Conservation (phyloP, 495 filamentous ascomycete species). For the Pyrenula aspistea region DNA sequence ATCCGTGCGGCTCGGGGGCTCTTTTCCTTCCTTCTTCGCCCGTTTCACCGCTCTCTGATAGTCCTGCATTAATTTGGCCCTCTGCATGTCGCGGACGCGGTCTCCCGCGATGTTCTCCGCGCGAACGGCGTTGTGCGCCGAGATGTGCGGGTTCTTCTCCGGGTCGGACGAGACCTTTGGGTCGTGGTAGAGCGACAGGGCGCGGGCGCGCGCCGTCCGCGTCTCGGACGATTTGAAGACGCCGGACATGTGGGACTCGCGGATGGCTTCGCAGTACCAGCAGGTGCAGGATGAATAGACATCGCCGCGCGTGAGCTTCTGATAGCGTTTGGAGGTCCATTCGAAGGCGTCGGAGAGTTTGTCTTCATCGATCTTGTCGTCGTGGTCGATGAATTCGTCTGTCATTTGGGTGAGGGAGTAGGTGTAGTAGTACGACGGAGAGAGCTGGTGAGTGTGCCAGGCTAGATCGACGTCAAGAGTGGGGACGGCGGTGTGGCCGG, state of each 20-base stretch:
- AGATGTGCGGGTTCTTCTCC: slow-evolving; percentile 58
- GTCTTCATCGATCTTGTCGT: slow-evolving; percentile 68
- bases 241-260: slow-evolving; percentile 39
- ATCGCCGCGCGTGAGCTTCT: slow-evolving; percentile 41
- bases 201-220: slow-evolving; percentile 15
- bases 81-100: background rate
- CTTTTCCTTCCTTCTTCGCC: background rate
- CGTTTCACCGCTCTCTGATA: slow-evolving; percentile 5
- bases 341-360: slow-evolving; percentile 52
- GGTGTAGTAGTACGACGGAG: slow-evolving; percentile 48
- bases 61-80: background rate
- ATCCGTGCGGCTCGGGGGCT: slow-evolving; percentile 2
- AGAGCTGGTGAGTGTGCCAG: slow-evolving; percentile 60
- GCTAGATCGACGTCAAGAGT: slow-evolving; percentile 82
- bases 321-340: slow-evolving; percentile 63
- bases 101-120: slow-evolving; percentile 5
- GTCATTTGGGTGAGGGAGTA: slow-evolving; percentile 24
- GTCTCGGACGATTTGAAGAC: slow-evolving; percentile 1
- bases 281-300: slow-evolving; percentile 78
- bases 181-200: slow-evolving; percentile 40
- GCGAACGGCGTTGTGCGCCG: slow-evolving; percentile 49
- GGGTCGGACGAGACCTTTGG: slow-evolving; percentile 40
- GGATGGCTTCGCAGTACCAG: slow-evolving; percentile 82
- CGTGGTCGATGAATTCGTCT: slow-evolving; percentile 61
- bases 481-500: slow-evolving; percentile 51